phyloP scores from a whole-genome alignment of 805 yeast species.

The Metschnikowia cerradonensis region DNA sequence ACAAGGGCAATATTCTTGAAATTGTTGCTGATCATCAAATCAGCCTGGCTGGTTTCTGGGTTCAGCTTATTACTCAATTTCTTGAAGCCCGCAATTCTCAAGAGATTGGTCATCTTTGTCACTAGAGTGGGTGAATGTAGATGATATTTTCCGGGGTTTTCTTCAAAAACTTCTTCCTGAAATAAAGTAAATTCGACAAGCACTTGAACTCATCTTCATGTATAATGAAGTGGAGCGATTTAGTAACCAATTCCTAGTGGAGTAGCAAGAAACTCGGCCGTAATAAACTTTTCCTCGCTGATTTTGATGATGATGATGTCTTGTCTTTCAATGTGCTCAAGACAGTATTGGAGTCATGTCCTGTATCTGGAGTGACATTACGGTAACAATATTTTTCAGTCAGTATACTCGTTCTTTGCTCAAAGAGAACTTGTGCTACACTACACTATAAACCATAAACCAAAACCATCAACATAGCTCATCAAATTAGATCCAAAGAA shows the following conservation, averaged over 20 bases:
- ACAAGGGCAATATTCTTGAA: conserved; percentile 72
- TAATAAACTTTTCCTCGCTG: conserved; percentile 25
- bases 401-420: too few species aligned
- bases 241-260: conserved; percentile 68
- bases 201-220: conserved; percentile 39
- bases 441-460: too few species aligned
- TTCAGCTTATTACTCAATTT: conserved; percentile 25
- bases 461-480: too few species aligned
- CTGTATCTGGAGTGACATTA: too few species aligned
- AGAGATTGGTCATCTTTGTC: conserved; percentile 53
- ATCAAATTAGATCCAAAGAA: too few species aligned
- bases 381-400: too few species aligned
- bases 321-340: conserved; percentile 32
- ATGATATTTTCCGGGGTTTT: conserved; percentile 53
- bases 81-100: conserved; percentile 43
- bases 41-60: conserved; percentile 22
- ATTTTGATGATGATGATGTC: conserved; percentile 30
- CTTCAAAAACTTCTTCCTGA: conserved; percentile 43
- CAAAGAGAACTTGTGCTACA: too few species aligned
- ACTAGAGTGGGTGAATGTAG: conserved; percentile 77
- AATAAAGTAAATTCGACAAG: conserved; percentile 31
- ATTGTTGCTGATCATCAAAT: conserved; percentile 39
- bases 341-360: conserved; percentile 21
- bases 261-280: conserved; percentile 38
- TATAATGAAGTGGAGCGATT: conserved; percentile 61